A percentile compares a stretch with the other conserved stretches of the same genome.
phyloP scores from a whole-genome alignment of 1,284 basidiomycete genomes.

The Mycena sp. region DNA sequence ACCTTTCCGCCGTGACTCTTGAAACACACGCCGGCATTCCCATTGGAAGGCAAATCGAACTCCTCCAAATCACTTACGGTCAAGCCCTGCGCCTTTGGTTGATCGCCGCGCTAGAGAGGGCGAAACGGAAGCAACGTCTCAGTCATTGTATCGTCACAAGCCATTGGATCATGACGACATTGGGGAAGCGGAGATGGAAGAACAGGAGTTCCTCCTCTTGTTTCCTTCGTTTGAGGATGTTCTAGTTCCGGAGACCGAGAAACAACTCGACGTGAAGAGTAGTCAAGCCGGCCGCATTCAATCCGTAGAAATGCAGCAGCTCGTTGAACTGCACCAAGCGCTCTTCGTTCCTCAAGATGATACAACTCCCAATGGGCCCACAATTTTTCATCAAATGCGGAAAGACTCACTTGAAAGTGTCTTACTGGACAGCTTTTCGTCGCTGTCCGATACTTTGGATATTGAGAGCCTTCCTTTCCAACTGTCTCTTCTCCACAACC shows the following conservation, averaged over 20 bases:
- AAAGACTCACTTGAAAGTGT: conserved; percentile 41
- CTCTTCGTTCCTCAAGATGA: conserved; percentile 38
- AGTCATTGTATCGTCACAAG: conserved; percentile 84
- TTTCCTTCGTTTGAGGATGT: conserved; percentile 88
- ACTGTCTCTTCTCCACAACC: conserved; percentile 52
- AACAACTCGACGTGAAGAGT: conserved; percentile 17
- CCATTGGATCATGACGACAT: conserved; percentile 63
- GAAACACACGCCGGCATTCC: conserved; percentile 24
- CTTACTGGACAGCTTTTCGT: conserved; percentile 41
- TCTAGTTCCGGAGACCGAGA: conserved; percentile 45
- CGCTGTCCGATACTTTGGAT: conserved; percentile 59
- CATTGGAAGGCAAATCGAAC: conserved; percentile 39
- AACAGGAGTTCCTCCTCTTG: conserved; percentile 81
- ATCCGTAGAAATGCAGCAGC: conserved; percentile 39
- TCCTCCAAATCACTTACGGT: conserved; percentile 70
- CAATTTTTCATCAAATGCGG: conserved; percentile 41
- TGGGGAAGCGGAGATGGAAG: conserved; percentile 81
- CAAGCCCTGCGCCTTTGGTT: conserved; percentile 85
- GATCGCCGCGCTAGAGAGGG: conserved; percentile 76
- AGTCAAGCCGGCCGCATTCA: conserved; percentile 34
- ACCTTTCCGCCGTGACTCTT: conserved; percentile 59
- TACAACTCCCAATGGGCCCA: conserved; percentile 9
- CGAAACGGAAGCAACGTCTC: conserved; percentile 70
- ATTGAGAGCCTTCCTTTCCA: conserved; percentile 57
- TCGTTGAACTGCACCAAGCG: conserved; percentile 51